Evolutionary conservation across 2,329 filamentous ascomycete genomes (phyloP).

Genomic region (Fusarium albidum): DNA sequence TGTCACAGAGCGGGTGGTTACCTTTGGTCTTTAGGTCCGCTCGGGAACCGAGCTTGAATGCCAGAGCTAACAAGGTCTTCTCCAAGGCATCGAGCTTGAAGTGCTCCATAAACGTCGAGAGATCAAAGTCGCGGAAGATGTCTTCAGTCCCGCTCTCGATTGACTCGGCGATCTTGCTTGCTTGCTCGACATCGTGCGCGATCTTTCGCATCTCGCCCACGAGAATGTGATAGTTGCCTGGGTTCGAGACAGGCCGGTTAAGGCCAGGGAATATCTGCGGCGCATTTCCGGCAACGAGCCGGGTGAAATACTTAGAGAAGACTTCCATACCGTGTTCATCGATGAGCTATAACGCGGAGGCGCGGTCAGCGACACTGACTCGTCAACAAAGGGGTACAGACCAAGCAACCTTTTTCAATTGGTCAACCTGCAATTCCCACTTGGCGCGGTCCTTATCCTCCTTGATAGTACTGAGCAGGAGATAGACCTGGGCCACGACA

Average conservation of each 20-base stretch:
- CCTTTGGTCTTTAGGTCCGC: slow-evolving; percentile 89
- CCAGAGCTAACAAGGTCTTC: slow-evolving; percentile 86
- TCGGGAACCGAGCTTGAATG: slow-evolving; percentile 85
- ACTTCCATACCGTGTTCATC: slow-evolving; percentile 99
- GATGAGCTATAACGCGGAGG: slow-evolving; percentile 70
- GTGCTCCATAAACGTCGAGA: slow-evolving; percentile 95
- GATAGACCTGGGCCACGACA: slow-evolving; percentile 92
- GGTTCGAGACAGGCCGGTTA: slow-evolving; percentile 75
- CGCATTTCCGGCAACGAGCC: slow-evolving; percentile 90
- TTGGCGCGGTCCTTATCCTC: slow-evolving; percentile 90
- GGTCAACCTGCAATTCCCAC: slow-evolving; percentile 91
- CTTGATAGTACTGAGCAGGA: slow-evolving; percentile 92
- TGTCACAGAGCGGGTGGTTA: slow-evolving; percentile 50
- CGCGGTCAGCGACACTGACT: slow-evolving; percentile 29
- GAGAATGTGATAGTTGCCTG: slow-evolving; percentile 85
- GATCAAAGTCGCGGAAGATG: slow-evolving; percentile 93
- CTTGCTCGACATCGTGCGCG: slow-evolving; percentile 80
- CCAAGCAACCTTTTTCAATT: slow-evolving; percentile 82
- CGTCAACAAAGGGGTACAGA: neutral
- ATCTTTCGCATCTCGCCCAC: slow-evolving; percentile 88
- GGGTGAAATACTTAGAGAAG: slow-evolving; percentile 93
- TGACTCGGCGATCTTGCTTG: slow-evolving; percentile 89
- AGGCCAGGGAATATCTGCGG: slow-evolving; percentile 86
- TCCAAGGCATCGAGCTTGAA: slow-evolving; percentile 91
- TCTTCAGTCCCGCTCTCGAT: slow-evolving; percentile 92